Evolutionary conservation across 225 moss, liverwort and hornwort genomes (phyloP).

Genomic region (Straminergon stramineum): DNA sequence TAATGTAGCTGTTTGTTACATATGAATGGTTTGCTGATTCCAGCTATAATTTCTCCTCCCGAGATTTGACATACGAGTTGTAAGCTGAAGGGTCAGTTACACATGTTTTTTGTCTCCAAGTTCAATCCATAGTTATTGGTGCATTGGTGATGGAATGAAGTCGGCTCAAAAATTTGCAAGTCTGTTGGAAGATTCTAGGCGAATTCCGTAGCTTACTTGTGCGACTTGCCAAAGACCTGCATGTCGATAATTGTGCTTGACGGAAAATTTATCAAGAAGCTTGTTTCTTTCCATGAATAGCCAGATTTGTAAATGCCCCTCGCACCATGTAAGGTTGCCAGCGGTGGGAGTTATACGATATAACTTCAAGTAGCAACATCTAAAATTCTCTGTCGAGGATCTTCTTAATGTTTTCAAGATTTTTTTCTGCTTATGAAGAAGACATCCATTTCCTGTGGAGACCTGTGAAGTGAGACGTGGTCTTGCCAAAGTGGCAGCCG

Average conservation of each 20-base stretch:
- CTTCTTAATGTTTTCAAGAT: background rate
- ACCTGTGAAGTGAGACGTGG: background rate
- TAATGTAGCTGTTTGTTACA: background rate
- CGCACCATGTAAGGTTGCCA: background rate
- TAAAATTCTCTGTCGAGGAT: background rate
- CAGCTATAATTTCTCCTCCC: background rate
- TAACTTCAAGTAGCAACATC: background rate
- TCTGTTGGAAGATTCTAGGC: background rate
- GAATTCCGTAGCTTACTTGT: background rate
- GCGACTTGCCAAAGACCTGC: background rate
- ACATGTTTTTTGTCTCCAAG: background rate
- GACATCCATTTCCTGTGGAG: background rate
- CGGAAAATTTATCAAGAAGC: background rate
- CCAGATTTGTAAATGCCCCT: background rate
- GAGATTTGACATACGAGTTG: background rate
- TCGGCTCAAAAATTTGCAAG: background rate
- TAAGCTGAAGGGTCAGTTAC: background rate
- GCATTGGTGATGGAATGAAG: background rate
- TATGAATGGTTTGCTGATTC: background rate
- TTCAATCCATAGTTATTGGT: background rate
- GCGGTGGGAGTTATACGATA: background rate
- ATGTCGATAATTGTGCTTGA: background rate
- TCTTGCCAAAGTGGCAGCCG: background rate
- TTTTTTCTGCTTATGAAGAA: background rate
- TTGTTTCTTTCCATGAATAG: background rate